Evolutionary conservation across 495 filamentous ascomycete genomes (phyloP).

Genomic region (Trichoderma reesei): DNA sequence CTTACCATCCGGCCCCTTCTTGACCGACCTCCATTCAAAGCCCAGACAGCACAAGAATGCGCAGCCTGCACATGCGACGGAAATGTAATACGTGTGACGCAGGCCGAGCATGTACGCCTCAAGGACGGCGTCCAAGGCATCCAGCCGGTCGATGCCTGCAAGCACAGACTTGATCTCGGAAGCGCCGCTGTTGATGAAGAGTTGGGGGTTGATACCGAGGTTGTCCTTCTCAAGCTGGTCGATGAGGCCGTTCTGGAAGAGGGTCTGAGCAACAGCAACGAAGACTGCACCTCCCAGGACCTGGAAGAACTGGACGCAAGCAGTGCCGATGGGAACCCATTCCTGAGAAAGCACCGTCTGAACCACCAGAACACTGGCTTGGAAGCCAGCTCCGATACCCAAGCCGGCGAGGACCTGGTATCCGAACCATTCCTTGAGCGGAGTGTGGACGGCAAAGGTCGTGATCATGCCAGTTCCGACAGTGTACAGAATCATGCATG

Average conservation of each 20-base stretch:
- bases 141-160: slow-evolving; percentile 18
- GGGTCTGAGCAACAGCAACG: slow-evolving; percentile 52
- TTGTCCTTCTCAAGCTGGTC: slow-evolving; percentile 19
- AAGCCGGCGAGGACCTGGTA: slow-evolving; percentile 41
- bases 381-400: slow-evolving; percentile 37
- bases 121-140: slow-evolving; percentile 25
- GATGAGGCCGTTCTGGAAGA: slow-evolving; percentile 55
- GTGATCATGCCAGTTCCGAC: slow-evolving; percentile 43
- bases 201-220: slow-evolving; percentile 22
- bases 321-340: slow-evolving; percentile 53
- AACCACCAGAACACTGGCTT: slow-evolving; percentile 43
- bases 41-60: slow-evolving; percentile 31
- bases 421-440: slow-evolving; percentile 40
- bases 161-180: slow-evolving; percentile 31
- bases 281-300: slow-evolving; percentile 61
- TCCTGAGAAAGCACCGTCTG: slow-evolving; percentile 36
- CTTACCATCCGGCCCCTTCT: slow-evolving; percentile 18
- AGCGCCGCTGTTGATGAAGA: slow-evolving; percentile 38
- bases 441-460: slow-evolving; percentile 36
- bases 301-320: slow-evolving; percentile 58
- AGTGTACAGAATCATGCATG: slow-evolving; percentile 33
- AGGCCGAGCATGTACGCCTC: slow-evolving; percentile 36
- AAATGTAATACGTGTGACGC: slow-evolving; percentile 35
- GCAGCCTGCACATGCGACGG: slow-evolving; percentile 27
- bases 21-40: slow-evolving; percentile 39